phyloP scores from a whole-genome alignment of 768 basidiomycete genomes.

The Aureoboletus auriporus region DNA sequence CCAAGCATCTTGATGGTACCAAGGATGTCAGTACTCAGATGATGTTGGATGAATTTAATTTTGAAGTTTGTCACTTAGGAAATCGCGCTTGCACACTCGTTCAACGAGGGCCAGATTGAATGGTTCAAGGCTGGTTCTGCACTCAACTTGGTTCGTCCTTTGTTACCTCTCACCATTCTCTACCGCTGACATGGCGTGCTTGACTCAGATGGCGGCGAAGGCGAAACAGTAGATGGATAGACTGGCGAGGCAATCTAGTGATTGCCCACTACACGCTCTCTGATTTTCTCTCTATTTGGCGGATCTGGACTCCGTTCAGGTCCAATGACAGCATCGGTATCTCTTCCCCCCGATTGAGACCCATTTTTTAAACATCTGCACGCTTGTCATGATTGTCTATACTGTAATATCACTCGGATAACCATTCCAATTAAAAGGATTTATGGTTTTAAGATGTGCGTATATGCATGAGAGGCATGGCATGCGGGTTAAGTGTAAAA shows the following conservation, averaged over 20 bases:
- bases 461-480: too few relatives aligned
- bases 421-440: too few relatives aligned
- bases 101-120: conserved; percentile 95
- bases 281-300: background rate
- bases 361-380: conserved; percentile 1
- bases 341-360: background rate
- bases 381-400: conserved; percentile 14
- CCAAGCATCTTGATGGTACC: conserved; percentile 80
- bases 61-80: conserved; percentile 39
- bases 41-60: background rate
- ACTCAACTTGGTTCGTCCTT: conserved; percentile 70
- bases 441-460: too few relatives aligned
- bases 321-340: conserved; percentile 1
- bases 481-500: too few relatives aligned
- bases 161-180: background rate
- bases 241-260: background rate
- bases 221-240: conserved; percentile 41
- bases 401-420: background rate
- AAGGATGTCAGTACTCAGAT: conserved; percentile 46
- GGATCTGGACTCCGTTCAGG: background rate
- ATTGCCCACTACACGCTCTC: conserved; percentile 1
- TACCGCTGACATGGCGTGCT: conserved; percentile 1
- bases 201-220: conserved; percentile 60
- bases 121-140: conserved; percentile 99
- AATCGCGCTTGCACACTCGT: conserved; percentile 82